phyloP scores from a whole-genome alignment of 176 grass and related monocot genomes.

The Hordeum vulgare region DNA sequence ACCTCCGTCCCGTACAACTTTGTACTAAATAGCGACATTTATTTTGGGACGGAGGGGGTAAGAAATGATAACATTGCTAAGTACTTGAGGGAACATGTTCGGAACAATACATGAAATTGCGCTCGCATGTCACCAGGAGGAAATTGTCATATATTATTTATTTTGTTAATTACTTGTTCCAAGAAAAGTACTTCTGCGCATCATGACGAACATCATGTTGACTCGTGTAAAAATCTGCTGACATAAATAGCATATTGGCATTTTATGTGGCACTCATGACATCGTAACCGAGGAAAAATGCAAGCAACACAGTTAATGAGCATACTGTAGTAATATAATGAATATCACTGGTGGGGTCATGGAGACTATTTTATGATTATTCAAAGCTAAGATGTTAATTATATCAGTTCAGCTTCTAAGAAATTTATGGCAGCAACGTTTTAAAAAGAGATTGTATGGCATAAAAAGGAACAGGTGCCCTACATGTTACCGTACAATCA shows the following conservation, averaged over 20 bases:
- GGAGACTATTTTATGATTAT: not conserved
- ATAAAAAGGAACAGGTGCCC: not conserved
- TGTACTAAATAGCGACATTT: too few species aligned
- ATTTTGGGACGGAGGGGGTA: too few species aligned
- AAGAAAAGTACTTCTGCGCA: not conserved
- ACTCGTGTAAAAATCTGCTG: not conserved
- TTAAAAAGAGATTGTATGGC: not conserved
- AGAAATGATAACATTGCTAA: not conserved
- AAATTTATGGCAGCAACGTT: not conserved
- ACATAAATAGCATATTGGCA: not conserved
- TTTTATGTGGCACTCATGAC: not conserved
- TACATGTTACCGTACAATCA: not conserved
- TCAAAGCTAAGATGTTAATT: not conserved
- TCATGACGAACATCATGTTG: not conserved
- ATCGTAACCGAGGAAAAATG: not conserved
- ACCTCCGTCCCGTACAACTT: too few species aligned
- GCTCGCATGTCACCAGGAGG: not conserved
- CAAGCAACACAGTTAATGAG: not conserved
- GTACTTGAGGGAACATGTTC: constrained; percentile 7
- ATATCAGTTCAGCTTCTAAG: constrained; percentile 2
- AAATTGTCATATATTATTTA: constrained; percentile 14
- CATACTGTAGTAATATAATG: not conserved
- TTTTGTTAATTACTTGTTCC: constrained; percentile 6
- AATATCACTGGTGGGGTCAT: not conserved
- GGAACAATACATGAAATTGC: not conserved